A percentile compares a stretch with the other conserved stretches of the same genome.
Evolutionary conservation across 2,329 filamentous ascomycete genomes (phyloP).

Genomic region (Colletotrichum echinochloae): DNA sequence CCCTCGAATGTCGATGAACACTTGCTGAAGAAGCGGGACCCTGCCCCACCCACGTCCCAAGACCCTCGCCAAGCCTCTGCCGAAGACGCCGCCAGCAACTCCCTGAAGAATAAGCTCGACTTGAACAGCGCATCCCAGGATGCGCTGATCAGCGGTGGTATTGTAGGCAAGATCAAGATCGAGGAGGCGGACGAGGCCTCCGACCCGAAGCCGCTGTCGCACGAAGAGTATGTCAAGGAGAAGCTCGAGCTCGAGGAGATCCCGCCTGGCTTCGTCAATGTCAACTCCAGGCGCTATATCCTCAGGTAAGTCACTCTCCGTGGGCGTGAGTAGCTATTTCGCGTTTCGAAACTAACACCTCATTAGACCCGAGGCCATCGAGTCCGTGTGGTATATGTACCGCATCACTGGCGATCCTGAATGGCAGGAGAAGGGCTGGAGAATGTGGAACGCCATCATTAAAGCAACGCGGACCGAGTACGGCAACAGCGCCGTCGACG

Average conservation of each 20-base stretch:
- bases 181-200: conserved; percentile 42
- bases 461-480: conserved; percentile 73
- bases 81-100: conserved; percentile 41
- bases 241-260: conserved; percentile 59
- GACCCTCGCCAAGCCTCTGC: conserved; percentile 35
- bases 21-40: conserved; percentile 33
- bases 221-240: conserved; percentile 64
- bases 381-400: conserved; percentile 91
- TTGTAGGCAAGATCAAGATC: conserved; percentile 46
- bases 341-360: conserved; percentile 40
- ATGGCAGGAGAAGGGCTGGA: conserved; percentile 87
- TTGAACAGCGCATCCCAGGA: conserved; percentile 40
- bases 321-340: conserved; percentile 22
- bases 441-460: conserved; percentile 82
- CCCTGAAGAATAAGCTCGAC: conserved; percentile 44
- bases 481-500: conserved; percentile 77
- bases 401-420: conserved; percentile 82
- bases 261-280: conserved; percentile 62
- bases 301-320: conserved; percentile 64
- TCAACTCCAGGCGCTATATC: conserved; percentile 66
- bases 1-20: conserved; percentile 38
- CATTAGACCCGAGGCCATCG: conserved; percentile 82
- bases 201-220: conserved; percentile 60
- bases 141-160: conserved; percentile 42
- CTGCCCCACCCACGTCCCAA: conserved; percentile 34